Evolutionary conservation across 2,329 filamentous ascomycete species (phyloP), one percentile per base, ranked within the genome.

Genomic region (Ophiobolus disseminans): DNA sequence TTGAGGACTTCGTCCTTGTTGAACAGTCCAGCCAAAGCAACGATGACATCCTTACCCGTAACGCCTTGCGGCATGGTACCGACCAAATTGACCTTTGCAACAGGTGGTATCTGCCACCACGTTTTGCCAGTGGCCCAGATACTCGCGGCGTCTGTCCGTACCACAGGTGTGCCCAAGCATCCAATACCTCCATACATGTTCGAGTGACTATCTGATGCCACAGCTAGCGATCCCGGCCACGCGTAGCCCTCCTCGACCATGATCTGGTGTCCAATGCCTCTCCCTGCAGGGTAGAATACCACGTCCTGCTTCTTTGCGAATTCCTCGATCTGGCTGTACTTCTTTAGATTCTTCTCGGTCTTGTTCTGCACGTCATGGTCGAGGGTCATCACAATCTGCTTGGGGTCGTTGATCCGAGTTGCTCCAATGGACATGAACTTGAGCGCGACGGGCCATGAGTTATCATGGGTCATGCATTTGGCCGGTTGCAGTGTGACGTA

Each of bases 361-460:
- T 86, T 89, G 73, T 95, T 94, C 68, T 95, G 90, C 0, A 96
- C 89, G 62, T 96, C 90, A 67, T 96, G 92, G 65, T 96, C 91
- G 2, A 96, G 75, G 0, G 90, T 88, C 79, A 94, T 87, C 16
- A 96, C 89, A 21, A 94, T 78, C 75, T 96, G 91, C 16, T 79
- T 75, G 2, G 81, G 81, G 69, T 92, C 77, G 59, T 90, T 81
- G 64, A 96, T 81, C 68, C 86, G 84, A 37, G 87, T 83, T 1
- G 90, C 90, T 13, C 90, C 90, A 55, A 92, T 92, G 9, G 85
- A 86, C 85, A 90, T 89, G 76, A 92, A 93, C 74, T 93, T 94
- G 51, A 82, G 75, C 0, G 86, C 85, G 0, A 94, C 84, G 0
- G 90, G 87, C 83, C 83, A 89, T 2, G 85, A 86, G 68, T 94